Percentiles rank a stretch among this genome's conserved stretches.
Evolutionary conservation across 768 basidiomycete genomes (phyloP).

Genomic region (Psilocybe cyanescens): DNA sequence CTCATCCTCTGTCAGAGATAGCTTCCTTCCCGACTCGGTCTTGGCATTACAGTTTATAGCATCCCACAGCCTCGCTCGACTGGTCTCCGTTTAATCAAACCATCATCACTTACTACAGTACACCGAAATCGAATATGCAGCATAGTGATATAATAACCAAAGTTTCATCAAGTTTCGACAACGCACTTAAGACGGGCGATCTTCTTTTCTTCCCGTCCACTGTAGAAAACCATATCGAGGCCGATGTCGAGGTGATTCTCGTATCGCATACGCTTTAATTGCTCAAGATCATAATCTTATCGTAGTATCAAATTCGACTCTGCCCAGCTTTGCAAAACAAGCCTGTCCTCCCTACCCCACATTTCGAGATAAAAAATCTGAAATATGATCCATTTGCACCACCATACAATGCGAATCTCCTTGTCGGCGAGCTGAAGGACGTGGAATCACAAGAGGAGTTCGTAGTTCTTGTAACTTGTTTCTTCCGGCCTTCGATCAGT

Average conservation of each 20-base stretch:
- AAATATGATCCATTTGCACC: constrained; percentile 79
- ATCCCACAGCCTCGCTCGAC: not conserved
- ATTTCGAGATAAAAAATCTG: constrained; percentile 32
- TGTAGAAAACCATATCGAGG: constrained; percentile 59
- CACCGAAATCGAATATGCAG: constrained; percentile 27
- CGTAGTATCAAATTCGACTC: constrained; percentile 82
- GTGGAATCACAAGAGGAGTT: constrained; percentile 62
- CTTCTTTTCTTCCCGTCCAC: constrained; percentile 82
- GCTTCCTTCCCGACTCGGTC: not conserved
- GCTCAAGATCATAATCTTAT: not conserved
- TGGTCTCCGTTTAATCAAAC: not conserved
- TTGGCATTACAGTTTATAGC: not conserved
- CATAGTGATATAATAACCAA: constrained; percentile 57
- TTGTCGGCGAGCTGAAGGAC: constrained; percentile 75
- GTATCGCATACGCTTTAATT: not conserved
- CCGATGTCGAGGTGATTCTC: constrained; percentile 61
- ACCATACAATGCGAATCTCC: constrained; percentile 79
- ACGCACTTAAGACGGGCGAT: constrained; percentile 64
- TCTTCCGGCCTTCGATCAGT: not conserved
- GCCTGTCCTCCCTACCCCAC: constrained; percentile 50
- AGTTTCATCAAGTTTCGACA: constrained; percentile 58
- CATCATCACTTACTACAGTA: not conserved
- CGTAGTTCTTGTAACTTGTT: constrained; percentile 63
- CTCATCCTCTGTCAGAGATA: not conserved
- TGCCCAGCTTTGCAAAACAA: constrained; percentile 90